Conservation (phyloP, 345 rosid genomes). For the Brassica cretica region DNA sequence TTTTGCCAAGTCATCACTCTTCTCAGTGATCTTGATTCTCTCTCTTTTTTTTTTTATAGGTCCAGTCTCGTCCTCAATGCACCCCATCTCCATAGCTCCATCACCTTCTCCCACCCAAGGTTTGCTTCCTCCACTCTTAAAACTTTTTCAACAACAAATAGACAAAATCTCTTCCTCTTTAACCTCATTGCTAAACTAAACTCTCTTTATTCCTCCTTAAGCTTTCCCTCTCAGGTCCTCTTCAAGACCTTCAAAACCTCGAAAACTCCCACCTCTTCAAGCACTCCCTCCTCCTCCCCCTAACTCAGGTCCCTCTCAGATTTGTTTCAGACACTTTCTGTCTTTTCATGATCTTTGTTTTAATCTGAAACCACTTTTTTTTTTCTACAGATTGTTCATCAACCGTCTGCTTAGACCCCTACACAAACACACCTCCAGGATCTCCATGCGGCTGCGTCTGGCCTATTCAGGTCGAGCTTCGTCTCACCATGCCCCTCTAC, state of each 20-base stretch:
- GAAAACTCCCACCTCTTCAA: slow-evolving; percentile 58
- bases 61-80: slow-evolving; percentile 42
- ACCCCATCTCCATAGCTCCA: slow-evolving; percentile 46
- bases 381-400: slow-evolving; percentile 69
- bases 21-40: slow-evolving; percentile 10
- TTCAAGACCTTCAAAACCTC: slow-evolving; percentile 58
- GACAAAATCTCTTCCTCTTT: neutral
- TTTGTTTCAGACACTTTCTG: neutral
- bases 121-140: slow-evolving; percentile 41
- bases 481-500: slow-evolving; percentile 73
- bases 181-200: slow-evolving; percentile 24
- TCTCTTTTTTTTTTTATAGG: slow-evolving; percentile 40
- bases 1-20: neutral
- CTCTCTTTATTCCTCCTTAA: slow-evolving; percentile 37
- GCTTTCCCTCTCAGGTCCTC: slow-evolving; percentile 47
- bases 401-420: slow-evolving; percentile 72
- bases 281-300: slow-evolving; percentile 95
- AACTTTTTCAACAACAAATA: neutral
- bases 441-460: slow-evolving; percentile 89
- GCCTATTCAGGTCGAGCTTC: slow-evolving; percentile 90
- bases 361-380: neutral
- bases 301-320: slow-evolving; percentile 53
- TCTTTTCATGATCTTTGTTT: neutral
- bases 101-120: slow-evolving; percentile 53
- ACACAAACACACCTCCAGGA: slow-evolving; percentile 88